These are phyloP conservation scores for Leavenworthia alabamica DNA, from an alignment of 345 rosid species.

Conservation along the genomic window DNA sequence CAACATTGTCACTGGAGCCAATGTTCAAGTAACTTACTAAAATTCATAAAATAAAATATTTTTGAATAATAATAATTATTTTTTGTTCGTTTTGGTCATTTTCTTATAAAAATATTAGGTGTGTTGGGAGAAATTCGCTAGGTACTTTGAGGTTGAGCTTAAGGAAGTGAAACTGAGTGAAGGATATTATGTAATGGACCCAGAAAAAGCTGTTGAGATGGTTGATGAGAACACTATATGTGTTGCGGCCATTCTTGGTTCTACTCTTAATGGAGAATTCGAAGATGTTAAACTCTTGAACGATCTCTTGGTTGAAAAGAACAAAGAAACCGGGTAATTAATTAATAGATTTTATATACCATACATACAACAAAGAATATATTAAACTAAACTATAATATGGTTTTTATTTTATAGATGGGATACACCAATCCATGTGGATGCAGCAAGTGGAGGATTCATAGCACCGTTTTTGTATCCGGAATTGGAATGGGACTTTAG, in stretches of 20 bases:
- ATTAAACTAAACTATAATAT: background rate
- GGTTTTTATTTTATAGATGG: constrained; percentile 36
- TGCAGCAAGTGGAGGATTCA: too few species aligned
- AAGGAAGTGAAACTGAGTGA: too few species aligned
- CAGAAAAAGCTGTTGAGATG: constrained; percentile 48
- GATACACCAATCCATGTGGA: constrained; percentile 57
- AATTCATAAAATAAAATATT: background rate
- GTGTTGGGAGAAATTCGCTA: constrained; percentile 68
- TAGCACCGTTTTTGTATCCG: constrained; percentile 53
- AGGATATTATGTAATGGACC: constrained; percentile 66
- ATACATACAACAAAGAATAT: background rate
- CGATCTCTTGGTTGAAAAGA: constrained; percentile 42
- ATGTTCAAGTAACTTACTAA: constrained; percentile 39
- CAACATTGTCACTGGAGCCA: too few species aligned
- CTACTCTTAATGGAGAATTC: constrained; percentile 59
- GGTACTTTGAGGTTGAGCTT: constrained; percentile 67
- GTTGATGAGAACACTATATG: constrained; percentile 64
- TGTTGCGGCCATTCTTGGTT: constrained; percentile 59
- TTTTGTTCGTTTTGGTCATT: background rate
- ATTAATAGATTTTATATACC: background rate
- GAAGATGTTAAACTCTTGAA: constrained; percentile 59
- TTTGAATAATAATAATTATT: background rate
- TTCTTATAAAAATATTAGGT: constrained; percentile 28
- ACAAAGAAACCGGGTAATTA: constrained; percentile 37
- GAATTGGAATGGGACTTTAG: constrained; percentile 65